Base-by-base conservation (phyloP, 208 protist genomes). In the Acanthamoeba castellanii region DNA sequence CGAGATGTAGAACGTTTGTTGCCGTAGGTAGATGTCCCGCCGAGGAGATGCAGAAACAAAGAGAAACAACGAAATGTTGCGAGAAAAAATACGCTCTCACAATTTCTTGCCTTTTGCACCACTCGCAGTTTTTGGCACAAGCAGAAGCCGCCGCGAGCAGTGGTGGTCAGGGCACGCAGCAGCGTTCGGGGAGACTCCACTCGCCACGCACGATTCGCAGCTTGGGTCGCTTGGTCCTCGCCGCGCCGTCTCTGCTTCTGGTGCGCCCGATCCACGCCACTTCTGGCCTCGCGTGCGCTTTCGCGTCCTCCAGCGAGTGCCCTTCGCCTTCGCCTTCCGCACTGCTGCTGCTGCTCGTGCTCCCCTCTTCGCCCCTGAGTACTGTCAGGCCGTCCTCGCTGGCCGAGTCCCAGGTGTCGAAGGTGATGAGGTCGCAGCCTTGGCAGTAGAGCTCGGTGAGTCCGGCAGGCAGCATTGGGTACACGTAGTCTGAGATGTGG, bases 401-500 rank as follows among this genome's bases (percentile, higher is more conserved):
- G 55, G 16, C 59, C 59, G 59, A 66, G 22, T n/a, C 59, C 59
- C 59, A 66, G 14, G 74, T 20, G 20, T 82, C 74, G 37, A 82
- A 82, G 25, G 74, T 82, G 74, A 82, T 82, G 74, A 82, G 74
- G 22, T 82, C 74, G 37, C 74, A 82, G 32, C 74, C 74, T 27
- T 82, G 74, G 45, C 74, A 82, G 74, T 82, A 82, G 22, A 82
- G 32, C 45, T 82, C 74, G 18, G 37, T 50, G 20, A 82, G 74
- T 18, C 42, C 74, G 32, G 34, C 5, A 5, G 74, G 74, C 32
- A 82, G 74, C 30, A 52, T 4, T 0, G 6, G 74, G 34, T 52
- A n/a, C n/a, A 52, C 74, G 22, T 50, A 27, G 37, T 82, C 74
- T 18, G 74, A 82, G 6, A 82, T 82, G 74, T 82, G 74, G 74